Evolutionary conservation across 495 filamentous ascomycete genomes (phyloP), one percentile per base, ranked within the genome.

Genomic region (Penicillium mononematosum): DNA sequence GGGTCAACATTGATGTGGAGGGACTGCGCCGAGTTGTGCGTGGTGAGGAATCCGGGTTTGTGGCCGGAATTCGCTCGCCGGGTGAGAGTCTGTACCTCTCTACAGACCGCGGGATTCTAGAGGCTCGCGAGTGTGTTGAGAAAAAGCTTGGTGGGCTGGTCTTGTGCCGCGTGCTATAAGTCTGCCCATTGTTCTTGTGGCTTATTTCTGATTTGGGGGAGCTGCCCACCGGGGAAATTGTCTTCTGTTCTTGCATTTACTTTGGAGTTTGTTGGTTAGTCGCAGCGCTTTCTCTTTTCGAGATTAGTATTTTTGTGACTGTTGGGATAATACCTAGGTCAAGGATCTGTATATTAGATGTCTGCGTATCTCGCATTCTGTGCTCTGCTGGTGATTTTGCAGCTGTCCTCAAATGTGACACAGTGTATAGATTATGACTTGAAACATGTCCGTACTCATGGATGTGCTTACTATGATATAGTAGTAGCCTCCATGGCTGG

Each of bases 11-110:
- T 62, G 76, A 83, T 44, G 71, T 85, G 20, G 53, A 70, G 44
- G 81, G 81, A 11, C 68, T 98, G 42, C 79, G 79, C 22, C 68
- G 71, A 34, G 73, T 98, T 6, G 75, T 86, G 24, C 77, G 85
- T 57, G 94, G 94, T 19, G 75, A 85, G 53, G 74, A 81, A 34
- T 77, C 80, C 6, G 80, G 81, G 2, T 82, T 81, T 61, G 80
- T 96, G 43, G 81, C 81, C 67, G 90, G 91, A 5, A 60, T 98
- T 64, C 86, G 80, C 56, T 82, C 80, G 31, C 79, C 93, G 0
- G 95, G 94, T 50, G 94, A 98, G 83, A 84, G 81, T 66, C 64
- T 98, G 64, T 92, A 91, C 69, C 61, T 98, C 53, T 81, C 73
- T 29, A 97, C 92, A 41, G 87, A 91, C 74, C 71, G 73, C 50